Evolutionary conservation across 768 basidiomycete genomes (phyloP), one percentile per base, ranked within the genome.

Genomic region (Crepidotus variabilis): DNA sequence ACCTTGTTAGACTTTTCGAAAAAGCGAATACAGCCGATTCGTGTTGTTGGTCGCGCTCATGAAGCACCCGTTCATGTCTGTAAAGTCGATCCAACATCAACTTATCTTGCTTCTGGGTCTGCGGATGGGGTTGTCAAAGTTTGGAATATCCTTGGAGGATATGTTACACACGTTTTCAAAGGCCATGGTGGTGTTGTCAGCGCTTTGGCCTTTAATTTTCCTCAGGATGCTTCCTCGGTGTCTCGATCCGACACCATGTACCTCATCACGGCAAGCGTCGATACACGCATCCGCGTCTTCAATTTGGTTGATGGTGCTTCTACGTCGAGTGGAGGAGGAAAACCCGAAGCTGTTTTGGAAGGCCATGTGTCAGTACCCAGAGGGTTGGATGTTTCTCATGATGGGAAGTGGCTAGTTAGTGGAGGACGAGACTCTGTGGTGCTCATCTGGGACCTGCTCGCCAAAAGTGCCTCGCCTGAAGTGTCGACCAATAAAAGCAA

Each of bases 171-270:
- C 69, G 80, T 94, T 11, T 94, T 96, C 79, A 90, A 90, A 65
- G 96, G 95, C 1, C 97, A 98, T 67, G 97, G 95, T 4, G 97
- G 97, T n/a, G 92, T 97, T 57, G 88, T 99, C 68, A 92, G 90
- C 61, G 94, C 96, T 14, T 75, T 98, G 57, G 75, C 81, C 22
- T 99, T 95, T 73, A 89, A 87, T 69, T 91, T 88, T 63, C 87
- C 86, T 20, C 81, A 77, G 57, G 81, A 88, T 58, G 75, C 78
- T 2, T 81, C 83, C 7, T 74, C 73, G 33, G 72, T 78, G 24
- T 69, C 62, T 39, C 75, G 74, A 53, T 71, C 75, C 52, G 75
- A 73, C 61, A 80, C 77, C 51, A 89, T 95, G 80, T 86, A 87
- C 61, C 81, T 98, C 39, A 79, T 95, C 55, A 95, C 95, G 0